Evolutionary conservation across 1,284 basidiomycete genomes (phyloP).

Genomic region (Trametes polyzona): DNA sequence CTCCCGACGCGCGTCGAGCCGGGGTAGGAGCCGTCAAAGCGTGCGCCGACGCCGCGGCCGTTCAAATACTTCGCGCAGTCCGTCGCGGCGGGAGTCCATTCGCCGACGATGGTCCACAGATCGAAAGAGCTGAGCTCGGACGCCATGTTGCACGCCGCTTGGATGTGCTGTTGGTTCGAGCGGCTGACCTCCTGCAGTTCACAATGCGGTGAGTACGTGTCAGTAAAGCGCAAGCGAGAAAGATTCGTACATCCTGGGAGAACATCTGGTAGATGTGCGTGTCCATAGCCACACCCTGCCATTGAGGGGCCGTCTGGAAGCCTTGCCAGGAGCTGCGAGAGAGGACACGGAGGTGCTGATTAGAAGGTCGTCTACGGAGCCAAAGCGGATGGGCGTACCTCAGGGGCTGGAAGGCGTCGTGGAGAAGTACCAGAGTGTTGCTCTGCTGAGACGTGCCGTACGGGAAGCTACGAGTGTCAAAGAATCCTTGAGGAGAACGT

Average conservation of each 20-base stretch:
- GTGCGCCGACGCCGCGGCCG: slow-evolving; percentile 60
- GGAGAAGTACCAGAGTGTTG: slow-evolving; percentile 71
- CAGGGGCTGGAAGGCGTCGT: slow-evolving; percentile 86
- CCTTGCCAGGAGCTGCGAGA: slow-evolving; percentile 66
- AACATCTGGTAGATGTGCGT: slow-evolving; percentile 87
- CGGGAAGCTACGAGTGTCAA: slow-evolving; percentile 50
- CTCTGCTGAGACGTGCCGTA: slow-evolving; percentile 60
- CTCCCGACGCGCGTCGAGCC: slow-evolving; percentile 71
- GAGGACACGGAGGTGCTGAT: background rate
- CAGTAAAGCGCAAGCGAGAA: background rate
- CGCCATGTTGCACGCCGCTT: slow-evolving; percentile 59
- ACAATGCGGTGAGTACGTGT: background rate
- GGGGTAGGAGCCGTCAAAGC: slow-evolving; percentile 81
- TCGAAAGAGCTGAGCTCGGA: slow-evolving; percentile 55
- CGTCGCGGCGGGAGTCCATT: slow-evolving; percentile 83
- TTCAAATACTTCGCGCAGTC: slow-evolving; percentile 84
- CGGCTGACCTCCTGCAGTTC: slow-evolving; percentile 55
- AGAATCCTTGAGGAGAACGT: slow-evolving; percentile 26
- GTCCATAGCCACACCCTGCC: slow-evolving; percentile 79
- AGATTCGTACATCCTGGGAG: slow-evolving; percentile 52
- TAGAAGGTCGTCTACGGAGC: background rate
- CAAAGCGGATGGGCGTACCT: slow-evolving; percentile 25
- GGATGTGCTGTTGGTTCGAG: slow-evolving; percentile 65
- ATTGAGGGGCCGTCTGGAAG: slow-evolving; percentile 63
- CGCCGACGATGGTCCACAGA: slow-evolving; percentile 81